phyloP scores from a whole-genome alignment of 192 early-diverging fungal species.

The Rhizoclosmatium globosum region DNA sequence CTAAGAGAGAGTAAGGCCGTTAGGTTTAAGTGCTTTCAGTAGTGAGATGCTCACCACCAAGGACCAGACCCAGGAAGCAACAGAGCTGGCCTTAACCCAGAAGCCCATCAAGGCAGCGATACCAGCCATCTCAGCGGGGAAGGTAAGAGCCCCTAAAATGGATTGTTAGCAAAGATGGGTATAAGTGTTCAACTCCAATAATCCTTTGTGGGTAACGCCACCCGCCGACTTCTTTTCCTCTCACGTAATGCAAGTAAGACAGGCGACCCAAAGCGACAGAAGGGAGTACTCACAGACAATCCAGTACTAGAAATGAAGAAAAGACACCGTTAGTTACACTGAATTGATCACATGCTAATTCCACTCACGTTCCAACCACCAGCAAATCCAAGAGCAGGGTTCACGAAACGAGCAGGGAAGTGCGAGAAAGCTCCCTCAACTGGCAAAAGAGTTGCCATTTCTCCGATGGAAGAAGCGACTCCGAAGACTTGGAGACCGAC shows the following conservation, averaged over 20 bases:
- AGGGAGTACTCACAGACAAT: slow-evolving; percentile 6
- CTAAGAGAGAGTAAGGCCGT: slow-evolving; percentile 14
- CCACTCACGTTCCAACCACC: slow-evolving; percentile 26
- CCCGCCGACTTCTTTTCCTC: too few relatives aligned
- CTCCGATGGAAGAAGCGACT: slow-evolving; percentile 76
- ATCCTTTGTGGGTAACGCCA: too few relatives aligned
- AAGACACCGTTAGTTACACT: too few relatives aligned
- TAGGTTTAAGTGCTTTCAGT: too few relatives aligned
- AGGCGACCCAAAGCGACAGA: too few relatives aligned
- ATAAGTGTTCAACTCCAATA: too few relatives aligned
- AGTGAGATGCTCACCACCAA: slow-evolving; percentile 32
- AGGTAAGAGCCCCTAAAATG: slow-evolving; percentile 28
- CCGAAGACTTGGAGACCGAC: slow-evolving; percentile 36
- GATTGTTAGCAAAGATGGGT: too few relatives aligned
- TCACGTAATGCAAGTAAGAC: too few relatives aligned
- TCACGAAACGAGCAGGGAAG: slow-evolving; percentile 79
- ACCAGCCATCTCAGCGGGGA: slow-evolving; percentile 78
- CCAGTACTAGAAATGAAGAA: slow-evolving; percentile 34
- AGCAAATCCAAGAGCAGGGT: slow-evolving; percentile 72
- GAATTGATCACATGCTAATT: background rate
- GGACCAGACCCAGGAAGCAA: slow-evolving; percentile 52
- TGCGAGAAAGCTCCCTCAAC: slow-evolving; percentile 82
- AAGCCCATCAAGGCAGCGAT: slow-evolving; percentile 76
- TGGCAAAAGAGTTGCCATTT: slow-evolving; percentile 80
- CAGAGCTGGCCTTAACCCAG: slow-evolving; percentile 57